Conservation (phyloP, 306 rosid species). For the Cyamopsis tetragonoloba region DNA sequence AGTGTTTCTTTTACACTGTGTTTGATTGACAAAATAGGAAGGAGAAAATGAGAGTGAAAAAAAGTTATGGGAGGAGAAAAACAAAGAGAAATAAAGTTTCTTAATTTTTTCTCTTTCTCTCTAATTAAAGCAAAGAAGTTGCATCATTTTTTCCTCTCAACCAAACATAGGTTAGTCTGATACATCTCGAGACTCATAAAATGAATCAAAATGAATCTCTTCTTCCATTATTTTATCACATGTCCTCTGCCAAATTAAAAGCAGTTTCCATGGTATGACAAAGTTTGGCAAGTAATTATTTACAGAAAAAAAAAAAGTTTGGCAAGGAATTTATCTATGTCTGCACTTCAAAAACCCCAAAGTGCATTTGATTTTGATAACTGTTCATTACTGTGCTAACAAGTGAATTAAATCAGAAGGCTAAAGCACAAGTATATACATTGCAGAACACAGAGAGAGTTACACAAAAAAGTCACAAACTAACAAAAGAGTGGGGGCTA, state of each 20-base stretch:
- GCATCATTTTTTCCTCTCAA: too few species aligned
- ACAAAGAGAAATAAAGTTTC: too few species aligned
- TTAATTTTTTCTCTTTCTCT: too few species aligned
- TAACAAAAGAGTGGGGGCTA: constrained; percentile 25
- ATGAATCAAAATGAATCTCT: not conserved
- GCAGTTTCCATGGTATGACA: not conserved
- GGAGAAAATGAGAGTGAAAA: too few species aligned
- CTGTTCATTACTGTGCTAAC: not conserved
- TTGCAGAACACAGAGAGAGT: not conserved
- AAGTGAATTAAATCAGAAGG: not conserved
- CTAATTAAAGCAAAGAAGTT: too few species aligned
- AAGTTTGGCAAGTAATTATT: not conserved
- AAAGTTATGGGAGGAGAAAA: too few species aligned
- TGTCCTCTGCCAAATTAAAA: not conserved
- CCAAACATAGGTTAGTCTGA: too few species aligned
- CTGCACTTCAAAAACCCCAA: not conserved
- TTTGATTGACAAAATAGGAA: too few species aligned
- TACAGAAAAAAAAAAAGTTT: constrained; percentile 11
- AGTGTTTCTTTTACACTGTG: too few species aligned
- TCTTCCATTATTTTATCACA: not conserved
- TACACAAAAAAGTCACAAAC: constrained; percentile 18
- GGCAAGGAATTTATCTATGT: not conserved
- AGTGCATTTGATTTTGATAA: constrained; percentile 14
- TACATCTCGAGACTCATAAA: too few species aligned
- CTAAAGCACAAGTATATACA: not conserved